Base-by-base conservation (phyloP, 306 rosid genomes). In the Pueraria montana region DNA sequence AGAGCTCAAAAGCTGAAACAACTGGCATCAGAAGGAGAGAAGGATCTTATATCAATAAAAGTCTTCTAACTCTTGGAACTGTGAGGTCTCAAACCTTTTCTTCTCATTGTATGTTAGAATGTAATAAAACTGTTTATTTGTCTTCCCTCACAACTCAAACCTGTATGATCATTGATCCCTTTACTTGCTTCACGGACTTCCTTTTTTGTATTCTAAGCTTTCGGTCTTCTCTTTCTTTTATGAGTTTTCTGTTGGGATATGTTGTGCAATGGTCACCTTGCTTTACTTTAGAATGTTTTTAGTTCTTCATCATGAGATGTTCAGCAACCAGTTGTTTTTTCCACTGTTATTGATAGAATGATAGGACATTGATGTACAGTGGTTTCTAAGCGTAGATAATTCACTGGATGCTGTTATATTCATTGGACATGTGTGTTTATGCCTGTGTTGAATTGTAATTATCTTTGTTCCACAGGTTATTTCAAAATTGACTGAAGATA, bases 1-100 rank as follows among this genome's bases (percentile, higher is more conserved):
- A 96, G 90, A 96, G 99, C 87, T 96, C 99, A 38, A 96, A 94
- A 91, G 97, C 99, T 63, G 99, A 96, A 96, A 96, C 99, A 70
- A 94, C 94, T 82, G 99, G 99, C 52, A 70, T 96, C 85, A 88
- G 99, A 82, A 92, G 99, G 85, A 96, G 93, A 90, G 99, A 96
- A 87, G 99, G 99, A 74, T 96, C 99, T 55, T 96, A 94, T 78
- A 96, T 96, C 85, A 96, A 96, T 81, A 96, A 92, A 89, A 96
- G 99, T 86, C 90, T 96, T 77, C 92, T 96, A 72, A 96, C 99
- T 71, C 97, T 96, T 79, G 99, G 99, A 88, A 96, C 98, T 82
- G 99, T 96, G 92, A 94, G 99, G 89, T 87, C 87, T 89, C 88
- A 61, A 78, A 82, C 86, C 79, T 76, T 86, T 75, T 64, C 17